Conservation (phyloP, 352 stramenopile species). For the Thraustochytrium sp. region DNA sequence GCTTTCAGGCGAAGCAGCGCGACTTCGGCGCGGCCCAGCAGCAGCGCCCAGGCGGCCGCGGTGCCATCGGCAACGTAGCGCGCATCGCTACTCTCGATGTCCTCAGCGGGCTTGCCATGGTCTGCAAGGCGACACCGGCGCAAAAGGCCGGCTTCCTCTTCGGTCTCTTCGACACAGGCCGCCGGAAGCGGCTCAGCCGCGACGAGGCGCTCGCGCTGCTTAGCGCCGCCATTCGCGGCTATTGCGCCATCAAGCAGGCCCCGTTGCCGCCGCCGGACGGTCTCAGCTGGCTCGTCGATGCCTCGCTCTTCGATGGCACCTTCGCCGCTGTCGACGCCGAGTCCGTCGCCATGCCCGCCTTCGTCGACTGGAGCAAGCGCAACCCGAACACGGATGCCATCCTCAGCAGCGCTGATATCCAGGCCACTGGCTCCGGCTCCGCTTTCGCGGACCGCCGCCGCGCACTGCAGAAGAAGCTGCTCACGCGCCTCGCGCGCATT, state of each 20-base stretch:
- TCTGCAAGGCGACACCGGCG: neutral
- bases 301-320: neutral
- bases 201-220: neutral
- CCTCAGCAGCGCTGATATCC: neutral
- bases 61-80: slow-evolving; percentile 60
- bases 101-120: neutral
- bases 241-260: neutral
- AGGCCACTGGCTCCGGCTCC: neutral
- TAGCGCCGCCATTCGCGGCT: neutral
- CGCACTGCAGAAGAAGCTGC: slow-evolving; percentile 13
- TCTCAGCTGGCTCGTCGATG: neutral
- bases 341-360: neutral
- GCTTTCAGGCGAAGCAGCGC: neutral
- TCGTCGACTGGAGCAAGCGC: slow-evolving; percentile 17
- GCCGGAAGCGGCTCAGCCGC: neutral
- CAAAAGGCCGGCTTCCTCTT: slow-evolving; percentile 30
- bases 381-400: neutral
- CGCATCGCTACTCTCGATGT: slow-evolving; percentile 2
- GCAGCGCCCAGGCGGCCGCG: slow-evolving; percentile 59
- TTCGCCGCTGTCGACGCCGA: neutral
- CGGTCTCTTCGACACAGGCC: slow-evolving; percentile 30
- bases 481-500: neutral
- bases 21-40: slow-evolving; percentile 54
- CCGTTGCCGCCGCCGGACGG: neutral
- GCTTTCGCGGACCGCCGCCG: slow-evolving; percentile 11